phyloP scores from a whole-genome alignment of 148 eudicot genomes.

The Nepenthes gracilis region DNA sequence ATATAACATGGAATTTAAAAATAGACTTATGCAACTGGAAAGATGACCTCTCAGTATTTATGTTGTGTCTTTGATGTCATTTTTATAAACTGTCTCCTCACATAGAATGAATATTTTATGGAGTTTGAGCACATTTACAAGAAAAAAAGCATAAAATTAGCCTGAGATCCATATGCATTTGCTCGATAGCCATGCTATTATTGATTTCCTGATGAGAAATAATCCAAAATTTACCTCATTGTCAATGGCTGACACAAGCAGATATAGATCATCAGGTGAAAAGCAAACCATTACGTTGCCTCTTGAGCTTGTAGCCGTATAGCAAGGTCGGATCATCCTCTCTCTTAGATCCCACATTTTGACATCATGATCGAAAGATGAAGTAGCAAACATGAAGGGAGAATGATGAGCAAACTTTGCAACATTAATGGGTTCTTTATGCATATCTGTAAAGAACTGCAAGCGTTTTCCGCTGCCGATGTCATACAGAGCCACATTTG shows the following conservation, averaged over 20 bases:
- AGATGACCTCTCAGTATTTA: too few species aligned
- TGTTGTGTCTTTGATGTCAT: too few species aligned
- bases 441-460: conserved; percentile 60
- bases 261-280: conserved; percentile 83
- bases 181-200: too few species aligned
- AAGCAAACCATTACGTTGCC: conserved; percentile 98
- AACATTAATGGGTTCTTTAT: conserved; percentile 77
- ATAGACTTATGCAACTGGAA: too few species aligned
- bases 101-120: too few species aligned
- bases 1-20: too few species aligned
- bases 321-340: conserved; percentile 58
- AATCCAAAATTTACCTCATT: conserved; percentile 53
- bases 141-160: neutral
- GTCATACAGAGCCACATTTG: conserved; percentile 71
- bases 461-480: conserved; percentile 57
- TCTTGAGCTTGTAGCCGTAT: conserved; percentile 70
- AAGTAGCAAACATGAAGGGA: conserved; percentile 75
- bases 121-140: too few species aligned
- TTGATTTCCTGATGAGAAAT: too few species aligned
- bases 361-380: conserved; percentile 85
- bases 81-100: too few species aligned
- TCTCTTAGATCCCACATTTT: conserved; percentile 97
- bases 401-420: conserved; percentile 80
- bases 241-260: conserved; percentile 90
- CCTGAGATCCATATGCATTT: neutral